A percentile compares a stretch with the other conserved stretches of the same genome.
Conservation (phyloP, 2,329 filamentous ascomycete species). For the Alternaria conjuncta region DNA sequence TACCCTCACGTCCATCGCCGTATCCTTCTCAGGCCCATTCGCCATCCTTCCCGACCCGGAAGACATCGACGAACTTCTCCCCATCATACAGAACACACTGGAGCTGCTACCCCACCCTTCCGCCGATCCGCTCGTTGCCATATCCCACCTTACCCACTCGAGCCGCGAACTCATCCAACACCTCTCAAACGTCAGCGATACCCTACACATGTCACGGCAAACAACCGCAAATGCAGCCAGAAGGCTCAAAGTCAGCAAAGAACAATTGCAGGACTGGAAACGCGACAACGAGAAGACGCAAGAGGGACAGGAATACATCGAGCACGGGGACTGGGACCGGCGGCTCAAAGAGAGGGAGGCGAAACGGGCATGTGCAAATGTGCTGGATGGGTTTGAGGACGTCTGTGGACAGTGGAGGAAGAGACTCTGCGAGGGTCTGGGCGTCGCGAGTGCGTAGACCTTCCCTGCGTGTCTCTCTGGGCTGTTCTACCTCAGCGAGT, state of each 20-base stretch:
- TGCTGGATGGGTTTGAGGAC: slow-evolving; percentile 90
- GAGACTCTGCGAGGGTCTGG: slow-evolving; percentile 63
- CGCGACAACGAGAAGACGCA: slow-evolving; percentile 83
- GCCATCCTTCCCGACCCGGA: slow-evolving; percentile 68
- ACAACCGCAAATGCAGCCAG: slow-evolving; percentile 82
- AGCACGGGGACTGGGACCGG: slow-evolving; percentile 81
- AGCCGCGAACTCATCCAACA: slow-evolving; percentile 77
- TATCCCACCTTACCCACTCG: slow-evolving; percentile 70
- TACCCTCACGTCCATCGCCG: slow-evolving; percentile 74
- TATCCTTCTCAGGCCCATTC: slow-evolving; percentile 73
- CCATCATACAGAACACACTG: slow-evolving; percentile 69
- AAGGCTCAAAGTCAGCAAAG: slow-evolving; percentile 79
- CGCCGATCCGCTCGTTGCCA: slow-evolving; percentile 67
- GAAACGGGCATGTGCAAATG: slow-evolving; percentile 81
- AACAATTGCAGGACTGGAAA: slow-evolving; percentile 84
- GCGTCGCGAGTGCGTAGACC: slow-evolving; percentile 45
- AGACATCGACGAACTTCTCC: slow-evolving; percentile 71
- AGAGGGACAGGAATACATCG: slow-evolving; percentile 82
- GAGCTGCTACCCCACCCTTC: slow-evolving; percentile 72
- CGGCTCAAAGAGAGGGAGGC: slow-evolving; percentile 79
- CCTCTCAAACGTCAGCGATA: slow-evolving; percentile 86
- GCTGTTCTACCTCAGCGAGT: not conserved
- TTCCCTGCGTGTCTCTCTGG: not conserved
- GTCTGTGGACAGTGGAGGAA: slow-evolving; percentile 85
- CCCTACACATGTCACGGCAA: slow-evolving; percentile 91